Conservation (phyloP, 2,329 filamentous ascomycete genomes). For the Amylocarpus encephaloides region DNA sequence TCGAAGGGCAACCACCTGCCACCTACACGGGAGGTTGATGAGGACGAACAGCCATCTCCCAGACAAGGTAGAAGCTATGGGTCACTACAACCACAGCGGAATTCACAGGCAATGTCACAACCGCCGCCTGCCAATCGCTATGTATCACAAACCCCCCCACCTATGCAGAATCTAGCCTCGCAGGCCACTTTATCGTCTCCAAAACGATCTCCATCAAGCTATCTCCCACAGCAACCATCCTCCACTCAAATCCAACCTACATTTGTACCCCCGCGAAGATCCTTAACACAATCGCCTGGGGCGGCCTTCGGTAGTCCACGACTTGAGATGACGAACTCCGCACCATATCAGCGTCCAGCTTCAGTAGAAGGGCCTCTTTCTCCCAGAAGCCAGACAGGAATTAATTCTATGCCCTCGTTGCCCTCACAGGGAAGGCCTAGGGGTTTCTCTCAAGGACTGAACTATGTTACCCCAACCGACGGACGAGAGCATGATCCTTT, state of each 20-base stretch:
- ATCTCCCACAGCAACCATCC: slow-evolving; percentile 36
- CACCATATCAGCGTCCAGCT: slow-evolving; percentile 45
- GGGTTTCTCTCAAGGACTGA: slow-evolving; percentile 48
- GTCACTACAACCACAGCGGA: slow-evolving; percentile 15
- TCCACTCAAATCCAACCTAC: slow-evolving; percentile 26
- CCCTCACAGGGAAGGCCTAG: slow-evolving; percentile 36
- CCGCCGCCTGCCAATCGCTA: slow-evolving; percentile 31
- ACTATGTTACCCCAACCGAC: slow-evolving; percentile 57
- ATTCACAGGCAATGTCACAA: slow-evolving; percentile 23
- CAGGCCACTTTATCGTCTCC: slow-evolving; percentile 48
- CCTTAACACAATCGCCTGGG: slow-evolving; percentile 59
- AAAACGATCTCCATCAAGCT: slow-evolving; percentile 47
- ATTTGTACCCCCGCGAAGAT: slow-evolving; percentile 50
- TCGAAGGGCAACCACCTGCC: slow-evolving; percentile 47
- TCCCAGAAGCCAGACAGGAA: slow-evolving; percentile 15
- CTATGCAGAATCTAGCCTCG: slow-evolving; percentile 34
- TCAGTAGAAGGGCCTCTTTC: slow-evolving; percentile 36
- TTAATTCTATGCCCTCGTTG: slow-evolving; percentile 8
- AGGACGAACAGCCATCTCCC: slow-evolving; percentile 40
- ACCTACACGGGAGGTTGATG: slow-evolving; percentile 56
- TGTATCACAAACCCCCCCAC: slow-evolving; percentile 45
- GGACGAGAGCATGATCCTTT: slow-evolving; percentile 68
- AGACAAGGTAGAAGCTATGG: slow-evolving; percentile 21
- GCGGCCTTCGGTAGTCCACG: slow-evolving; percentile 43
- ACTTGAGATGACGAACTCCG: slow-evolving; percentile 31